Evolutionary conservation across 495 filamentous ascomycete genomes (phyloP), one percentile per base, ranked within the genome.

Genomic region (Aspergillus mulundensis): DNA sequence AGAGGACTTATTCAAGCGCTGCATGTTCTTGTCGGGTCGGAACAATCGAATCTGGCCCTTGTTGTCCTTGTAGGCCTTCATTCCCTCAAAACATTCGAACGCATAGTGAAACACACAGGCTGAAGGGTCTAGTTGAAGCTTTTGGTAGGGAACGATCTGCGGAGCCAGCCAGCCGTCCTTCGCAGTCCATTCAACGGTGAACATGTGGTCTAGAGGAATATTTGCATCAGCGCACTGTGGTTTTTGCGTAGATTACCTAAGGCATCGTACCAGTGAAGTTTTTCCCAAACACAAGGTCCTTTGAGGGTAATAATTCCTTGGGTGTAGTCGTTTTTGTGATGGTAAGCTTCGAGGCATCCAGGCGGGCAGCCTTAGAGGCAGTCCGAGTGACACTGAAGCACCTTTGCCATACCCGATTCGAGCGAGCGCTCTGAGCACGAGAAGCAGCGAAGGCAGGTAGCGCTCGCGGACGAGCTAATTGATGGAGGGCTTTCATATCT

Each of bases 51-150:
- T 82, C 42, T 84, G 65, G 47, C 89, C 90, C 14, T 80, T 70
- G 46, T 71, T 77, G 73, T 94, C 88, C 66, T 87, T 90, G 79
- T 97, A 97, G 32, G 95, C 95, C 75, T 98, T 98, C 91, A 97
- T 95, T 58, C 94, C 94, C 73, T 98, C 94, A 74, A 98, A 98
- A 69, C 86, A 90, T 69, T 91, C 88, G 66, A 97, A 97, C 38
- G 89, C 94, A 72, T 98, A 98, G 81, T 98, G 94, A 76, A 98
- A 92, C 42, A 97, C 94, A 77, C 92, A 97, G 41, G 91, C 92
- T 6, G 94, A 90, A 23, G 94, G 94, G 70, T 97, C 95, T 53
- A 98, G 84, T 51, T 87, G 90, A 61, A 98, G 89, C 75, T 96
- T 96, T 72, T 97, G 92, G 79, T 98, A 97, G 15, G 94, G 94